A percentile compares a stretch with the other conserved stretches of the same genome.
Evolutionary conservation across 2,329 filamentous ascomycete genomes (phyloP).

Genomic region (Aspergillus tanneri): DNA sequence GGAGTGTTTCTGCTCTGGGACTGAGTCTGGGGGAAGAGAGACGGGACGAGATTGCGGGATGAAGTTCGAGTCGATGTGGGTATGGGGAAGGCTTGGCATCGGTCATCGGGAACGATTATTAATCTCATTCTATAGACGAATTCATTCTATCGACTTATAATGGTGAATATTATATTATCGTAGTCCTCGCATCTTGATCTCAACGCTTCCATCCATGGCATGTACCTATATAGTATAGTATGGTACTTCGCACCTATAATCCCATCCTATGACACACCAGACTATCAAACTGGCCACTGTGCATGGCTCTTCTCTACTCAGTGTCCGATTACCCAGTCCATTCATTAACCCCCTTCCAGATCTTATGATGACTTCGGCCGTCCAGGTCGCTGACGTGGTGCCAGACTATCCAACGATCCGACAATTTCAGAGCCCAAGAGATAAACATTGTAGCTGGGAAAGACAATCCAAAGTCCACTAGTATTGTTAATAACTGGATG

Average conservation of each 20-base stretch:
- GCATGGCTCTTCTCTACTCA: neutral
- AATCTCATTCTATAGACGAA: too few relatives aligned
- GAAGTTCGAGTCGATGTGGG: slow-evolving; percentile 14
- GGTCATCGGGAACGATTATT: slow-evolving; percentile 19
- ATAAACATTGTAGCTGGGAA: slow-evolving; percentile 63
- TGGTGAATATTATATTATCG: neutral
- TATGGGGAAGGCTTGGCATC: slow-evolving; percentile 31
- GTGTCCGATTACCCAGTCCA: too few relatives aligned
- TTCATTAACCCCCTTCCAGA: neutral
- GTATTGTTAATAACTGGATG: slow-evolving; percentile 18
- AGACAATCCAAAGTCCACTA: slow-evolving; percentile 63
- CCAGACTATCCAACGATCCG: slow-evolving; percentile 51
- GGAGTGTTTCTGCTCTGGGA: slow-evolving; percentile 6
- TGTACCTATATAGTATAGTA: too few relatives aligned
- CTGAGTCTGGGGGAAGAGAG: slow-evolving; percentile 10
- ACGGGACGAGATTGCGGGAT: slow-evolving; percentile 14
- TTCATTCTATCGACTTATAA: neutral
- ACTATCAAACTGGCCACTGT: neutral
- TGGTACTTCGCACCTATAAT: neutral
- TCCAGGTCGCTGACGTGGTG: slow-evolving; percentile 24
- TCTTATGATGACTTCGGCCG: slow-evolving; percentile 31
- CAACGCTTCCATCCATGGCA: too few relatives aligned
- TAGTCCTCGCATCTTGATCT: too few relatives aligned
- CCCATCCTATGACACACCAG: neutral
- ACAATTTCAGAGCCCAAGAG: slow-evolving; percentile 61